Evolutionary conservation across 257 asterid genomes (phyloP).

Genomic region (Solanum sejunctum): DNA sequence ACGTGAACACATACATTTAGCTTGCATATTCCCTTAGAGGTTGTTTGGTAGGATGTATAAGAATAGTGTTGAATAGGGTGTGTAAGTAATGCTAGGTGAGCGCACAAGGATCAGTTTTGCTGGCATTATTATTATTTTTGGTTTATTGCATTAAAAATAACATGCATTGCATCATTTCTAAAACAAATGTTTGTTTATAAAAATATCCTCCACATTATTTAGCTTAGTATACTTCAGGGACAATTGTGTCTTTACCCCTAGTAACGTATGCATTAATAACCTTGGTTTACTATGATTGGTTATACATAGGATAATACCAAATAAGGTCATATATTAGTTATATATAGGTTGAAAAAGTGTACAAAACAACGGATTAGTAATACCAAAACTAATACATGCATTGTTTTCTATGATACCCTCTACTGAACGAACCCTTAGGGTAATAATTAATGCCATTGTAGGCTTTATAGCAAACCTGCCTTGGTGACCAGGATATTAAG

Average conservation of each 20-base stretch:
- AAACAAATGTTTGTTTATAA: background rate
- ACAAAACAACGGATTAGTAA: background rate
- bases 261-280: background rate
- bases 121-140: background rate
- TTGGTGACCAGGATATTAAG: background rate
- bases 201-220: background rate
- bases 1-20: background rate
- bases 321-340: background rate
- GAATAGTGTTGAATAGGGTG: background rate
- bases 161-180: background rate
- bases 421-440: background rate
- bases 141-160: background rate
- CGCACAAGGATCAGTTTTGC: background rate
- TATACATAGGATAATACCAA: background rate
- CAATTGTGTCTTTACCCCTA: background rate
- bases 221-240: background rate
- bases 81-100: background rate
- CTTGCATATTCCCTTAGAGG: background rate
- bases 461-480: background rate
- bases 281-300: background rate
- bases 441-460: background rate
- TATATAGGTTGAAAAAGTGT: background rate
- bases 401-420: background rate
- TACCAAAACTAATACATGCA: background rate
- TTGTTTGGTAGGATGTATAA: background rate